phyloP scores from a whole-genome alignment of 179 eudicot species.

The Nepenthes alata region DNA sequence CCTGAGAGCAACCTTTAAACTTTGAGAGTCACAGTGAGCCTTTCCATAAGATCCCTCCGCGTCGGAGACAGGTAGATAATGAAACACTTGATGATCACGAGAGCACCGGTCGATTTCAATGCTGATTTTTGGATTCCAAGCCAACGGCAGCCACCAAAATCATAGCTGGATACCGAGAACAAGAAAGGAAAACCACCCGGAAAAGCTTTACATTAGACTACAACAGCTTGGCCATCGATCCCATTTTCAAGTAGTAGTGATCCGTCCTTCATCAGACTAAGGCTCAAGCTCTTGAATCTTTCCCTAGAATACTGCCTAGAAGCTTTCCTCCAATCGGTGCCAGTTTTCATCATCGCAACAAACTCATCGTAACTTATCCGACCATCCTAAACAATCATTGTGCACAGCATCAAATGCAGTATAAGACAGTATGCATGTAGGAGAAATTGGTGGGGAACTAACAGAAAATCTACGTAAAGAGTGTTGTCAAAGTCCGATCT shows the following conservation, averaged over 20 bases:
- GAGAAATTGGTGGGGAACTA: no score
- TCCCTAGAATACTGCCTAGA: slow-evolving; percentile 90
- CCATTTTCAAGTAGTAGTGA: slow-evolving; percentile 77
- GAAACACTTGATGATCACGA: no score
- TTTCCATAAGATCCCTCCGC: no score
- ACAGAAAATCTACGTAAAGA: no score
- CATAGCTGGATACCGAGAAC: not conserved
- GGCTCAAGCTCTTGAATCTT: slow-evolving; percentile 76
- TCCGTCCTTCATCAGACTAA: slow-evolving; percentile 86
- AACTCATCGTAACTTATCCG: slow-evolving; percentile 80
- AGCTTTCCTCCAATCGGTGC: slow-evolving; percentile 97
- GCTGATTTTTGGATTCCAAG: no score
- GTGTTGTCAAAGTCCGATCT: no score
- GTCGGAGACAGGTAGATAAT: no score
- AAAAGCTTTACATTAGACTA: slow-evolving; percentile 27
- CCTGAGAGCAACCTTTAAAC: no score
- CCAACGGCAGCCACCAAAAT: no score
- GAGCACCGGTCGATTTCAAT: no score
- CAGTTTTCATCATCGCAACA: slow-evolving; percentile 91
- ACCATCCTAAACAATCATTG: slow-evolving; percentile 44
- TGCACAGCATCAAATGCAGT: not conserved
- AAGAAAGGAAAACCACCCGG: not conserved
- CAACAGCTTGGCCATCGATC: slow-evolving; percentile 47
- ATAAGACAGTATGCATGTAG: not conserved
- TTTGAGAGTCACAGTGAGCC: no score